A percentile compares a stretch with the other conserved stretches of the same genome.
These are phyloP conservation scores for Allium cepa DNA, from an alignment of 106 monocot species.

Conservation along the genomic window DNA sequence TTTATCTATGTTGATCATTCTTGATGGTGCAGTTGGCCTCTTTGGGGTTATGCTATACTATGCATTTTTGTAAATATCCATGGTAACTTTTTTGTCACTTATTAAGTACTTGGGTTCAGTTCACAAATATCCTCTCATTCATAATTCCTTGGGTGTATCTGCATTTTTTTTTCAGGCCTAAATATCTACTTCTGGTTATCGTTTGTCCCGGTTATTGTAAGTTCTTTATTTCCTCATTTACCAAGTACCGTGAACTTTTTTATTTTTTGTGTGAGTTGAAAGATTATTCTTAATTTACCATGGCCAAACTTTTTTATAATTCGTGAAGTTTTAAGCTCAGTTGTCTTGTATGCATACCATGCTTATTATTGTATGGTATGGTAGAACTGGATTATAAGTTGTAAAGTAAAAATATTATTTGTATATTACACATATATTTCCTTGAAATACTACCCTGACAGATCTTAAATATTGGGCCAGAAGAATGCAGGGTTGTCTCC, in stretches of 20 bases:
- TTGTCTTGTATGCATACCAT: no score
- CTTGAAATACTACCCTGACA: no score
- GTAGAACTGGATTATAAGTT: no score
- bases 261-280: not conserved
- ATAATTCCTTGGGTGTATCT: not conserved
- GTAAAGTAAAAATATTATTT: no score
- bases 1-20: no score
- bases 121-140: not conserved
- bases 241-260: not conserved
- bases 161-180: constrained; percentile 38
- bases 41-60: constrained; percentile 71
- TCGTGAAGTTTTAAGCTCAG: no score
- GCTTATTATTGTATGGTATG: no score
- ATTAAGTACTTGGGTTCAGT: not conserved
- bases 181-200: constrained; percentile 90
- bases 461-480: no score
- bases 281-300: not conserved
- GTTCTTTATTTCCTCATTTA: constrained; percentile 5
- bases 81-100: constrained; percentile 26
- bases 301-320: no score
- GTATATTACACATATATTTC: no score
- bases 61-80: constrained; percentile 89
- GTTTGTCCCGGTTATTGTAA: constrained; percentile 81
- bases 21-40: constrained; percentile 69
- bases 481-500: no score